These are phyloP conservation scores for Kuraishia borneana DNA, from an alignment of 805 yeast species.

Conservation along the genomic window DNA sequence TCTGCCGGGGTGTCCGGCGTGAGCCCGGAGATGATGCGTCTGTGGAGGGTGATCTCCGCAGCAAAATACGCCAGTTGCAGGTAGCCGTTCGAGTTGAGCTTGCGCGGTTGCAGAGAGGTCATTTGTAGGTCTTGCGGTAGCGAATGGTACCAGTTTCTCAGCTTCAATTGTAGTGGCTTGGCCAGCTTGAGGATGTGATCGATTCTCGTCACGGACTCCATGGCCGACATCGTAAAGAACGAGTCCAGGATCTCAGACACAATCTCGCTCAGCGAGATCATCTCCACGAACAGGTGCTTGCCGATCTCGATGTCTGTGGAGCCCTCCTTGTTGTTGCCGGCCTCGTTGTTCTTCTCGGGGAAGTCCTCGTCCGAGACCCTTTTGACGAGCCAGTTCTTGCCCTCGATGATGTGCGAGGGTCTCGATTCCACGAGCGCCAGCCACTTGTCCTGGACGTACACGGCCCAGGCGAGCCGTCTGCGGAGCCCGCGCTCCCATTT, in stretches of 20 bases:
- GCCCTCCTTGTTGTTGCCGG: slow-evolving; percentile 32
- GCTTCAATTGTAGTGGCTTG: slow-evolving; percentile 65
- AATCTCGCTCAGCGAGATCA: slow-evolving; percentile 56
- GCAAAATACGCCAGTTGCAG: slow-evolving; percentile 81
- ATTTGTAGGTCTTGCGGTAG: slow-evolving; percentile 55
- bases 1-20: slow-evolving; percentile 37
- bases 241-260: slow-evolving; percentile 61
- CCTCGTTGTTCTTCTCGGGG: slow-evolving; percentile 49
- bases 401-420: slow-evolving; percentile 69
- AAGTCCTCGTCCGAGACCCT: slow-evolving; percentile 65
- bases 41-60: slow-evolving; percentile 77
- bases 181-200: slow-evolving; percentile 65
- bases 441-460: slow-evolving; percentile 90
- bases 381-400: slow-evolving; percentile 71
- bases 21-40: slow-evolving; percentile 57
- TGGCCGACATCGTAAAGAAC: slow-evolving; percentile 62
- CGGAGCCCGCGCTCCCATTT: slow-evolving; percentile 91
- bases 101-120: slow-evolving; percentile 47
- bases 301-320: slow-evolving; percentile 66
- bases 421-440: slow-evolving; percentile 68
- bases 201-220: slow-evolving; percentile 41
- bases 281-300: slow-evolving; percentile 52
- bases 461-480: slow-evolving; percentile 91
- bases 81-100: slow-evolving; percentile 64
- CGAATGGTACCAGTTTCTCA: slow-evolving; percentile 71